Base-by-base conservation (phyloP, 2,329 filamentous ascomycete species). In the Botrytis cinerea region DNA sequence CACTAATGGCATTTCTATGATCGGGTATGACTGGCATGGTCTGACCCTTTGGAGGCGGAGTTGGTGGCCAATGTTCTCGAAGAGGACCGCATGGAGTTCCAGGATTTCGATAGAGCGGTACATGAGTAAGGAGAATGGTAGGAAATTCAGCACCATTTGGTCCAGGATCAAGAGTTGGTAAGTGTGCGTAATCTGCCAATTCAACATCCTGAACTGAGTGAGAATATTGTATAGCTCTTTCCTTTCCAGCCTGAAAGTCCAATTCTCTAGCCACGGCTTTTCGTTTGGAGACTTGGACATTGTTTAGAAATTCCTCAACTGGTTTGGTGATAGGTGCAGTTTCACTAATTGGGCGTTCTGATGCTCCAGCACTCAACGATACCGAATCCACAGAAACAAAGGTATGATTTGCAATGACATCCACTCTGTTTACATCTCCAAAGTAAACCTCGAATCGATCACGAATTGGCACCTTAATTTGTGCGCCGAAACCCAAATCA, bases 391-490 rank as follows among this genome's bases (percentile, higher is more conserved):
- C 87, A 0, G 94, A 97, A 32, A 99, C 93, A 80, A 99, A 94
- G 0, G 94, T 97, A 81, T 99, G 96, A 80, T 99, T 99, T 20
- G 93, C 96, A 71, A 98, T 87, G 8, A 98, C 87, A 81, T 98
- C 94, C 32, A 99, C 90, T 14, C 93, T 87, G 82, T 98, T 98
- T n/a, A 91, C 89, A 72, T 96, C 91, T 7, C 96, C 96, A 83
- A 99, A 98, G 80, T 91, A 97, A 5, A 91, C 89, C 79, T 92
- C 89, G 81, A 98, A 99, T 25, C 96, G 87, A 78, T 96, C 87
- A 70, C 95, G 89, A 48, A 97, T 93, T 0, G 92, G 86, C 14
- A 91, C 81, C 80, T 97, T 93, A 66, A 99, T 91, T 62, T 95
- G 92, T 35, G 90, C 90, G 4, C 93, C 95, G 80, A 98, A 97